Evolutionary conservation across 2,329 filamentous ascomycete species (phyloP), one percentile per base, ranked within the genome.

Genomic region (Fusarium solani-melongenae): DNA sequence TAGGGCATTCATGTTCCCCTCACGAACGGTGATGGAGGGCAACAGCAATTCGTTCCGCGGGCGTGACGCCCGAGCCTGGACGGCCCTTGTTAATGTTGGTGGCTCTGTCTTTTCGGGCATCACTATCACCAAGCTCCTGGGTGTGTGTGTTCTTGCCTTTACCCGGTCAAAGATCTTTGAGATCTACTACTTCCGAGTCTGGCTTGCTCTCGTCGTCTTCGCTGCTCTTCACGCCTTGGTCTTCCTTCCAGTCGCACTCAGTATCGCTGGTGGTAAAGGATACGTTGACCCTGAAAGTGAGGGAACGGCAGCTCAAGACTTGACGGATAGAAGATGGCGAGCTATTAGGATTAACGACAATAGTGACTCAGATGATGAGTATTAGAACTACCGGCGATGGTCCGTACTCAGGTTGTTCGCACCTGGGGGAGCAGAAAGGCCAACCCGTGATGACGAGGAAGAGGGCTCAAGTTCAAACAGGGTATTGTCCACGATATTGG

Each of bases 161-260:
- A 99, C 96, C 9, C 88, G 94, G 60, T 97, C 94, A 82, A 99
- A 98, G 89, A 99, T 99, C 79, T 99, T 99, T 78, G 97, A 99
- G 85, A 94, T 99, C 66, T 99, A 99, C 84, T 99, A 99, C 84
- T 99, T 99, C 88, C 90, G 96, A 49, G 93, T 99, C 49, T 99
- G 96, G 96, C 86, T 98, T 20, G 93, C 95, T 8, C 89, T 99
- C 63, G 95, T 99, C 12, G 82, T 97, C 11, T 96, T 98, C 82
- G 97, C 95, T 4, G 94, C 94, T 9, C 88, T 92, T 11, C 96
- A 99, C 82, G 94, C 96, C 1, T 86, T 99, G 56, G 89, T 99
- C 9, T 97, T 98, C 82, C 85, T 99, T 77, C 96, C 96, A 0
- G 96, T 98, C 1, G 92, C 93, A 2, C 86, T 99, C 74, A 97